phyloP scores from a whole-genome alignment of 192 early-diverging fungal species.

The Umbelopsis sp. region DNA sequence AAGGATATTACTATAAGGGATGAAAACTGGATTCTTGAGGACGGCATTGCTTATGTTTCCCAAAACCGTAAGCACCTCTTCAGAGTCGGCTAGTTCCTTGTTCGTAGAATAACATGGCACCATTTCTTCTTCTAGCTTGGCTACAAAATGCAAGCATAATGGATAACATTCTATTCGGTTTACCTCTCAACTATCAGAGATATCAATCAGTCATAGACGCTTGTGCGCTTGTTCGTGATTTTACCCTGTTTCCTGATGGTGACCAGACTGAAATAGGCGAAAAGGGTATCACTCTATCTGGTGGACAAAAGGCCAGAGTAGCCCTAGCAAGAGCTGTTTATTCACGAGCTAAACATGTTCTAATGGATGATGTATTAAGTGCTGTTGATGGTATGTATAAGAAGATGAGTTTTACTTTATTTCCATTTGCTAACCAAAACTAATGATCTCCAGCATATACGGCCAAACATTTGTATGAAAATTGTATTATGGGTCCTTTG shows the following conservation, averaged over 20 bases:
- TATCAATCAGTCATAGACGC: slow-evolving; percentile 44
- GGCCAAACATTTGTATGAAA: slow-evolving; percentile 75
- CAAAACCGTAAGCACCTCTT: slow-evolving; percentile 44
- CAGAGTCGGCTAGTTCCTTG: not conserved
- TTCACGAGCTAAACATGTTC: slow-evolving; percentile 50
- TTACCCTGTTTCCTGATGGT: slow-evolving; percentile 78
- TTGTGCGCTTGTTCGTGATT: slow-evolving; percentile 81
- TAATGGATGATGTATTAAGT: slow-evolving; percentile 52
- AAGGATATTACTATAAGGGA: slow-evolving; percentile 4
- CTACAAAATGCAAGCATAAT: slow-evolving; percentile 75
- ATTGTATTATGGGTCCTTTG: slow-evolving; percentile 64
- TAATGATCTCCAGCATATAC: slow-evolving; percentile 88
- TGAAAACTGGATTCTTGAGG: slow-evolving; percentile 35
- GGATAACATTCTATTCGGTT: slow-evolving; percentile 69
- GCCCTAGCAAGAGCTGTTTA: slow-evolving; percentile 78
- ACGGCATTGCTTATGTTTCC: slow-evolving; percentile 79
- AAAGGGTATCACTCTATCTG: slow-evolving; percentile 70
- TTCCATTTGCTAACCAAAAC: slow-evolving; percentile 71
- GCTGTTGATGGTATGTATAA: not conserved
- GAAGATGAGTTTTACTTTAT: slow-evolving; percentile 33
- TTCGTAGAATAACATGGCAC: not conserved
- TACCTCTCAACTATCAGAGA: slow-evolving; percentile 21
- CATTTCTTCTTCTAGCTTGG: slow-evolving; percentile 46
- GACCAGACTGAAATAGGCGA: slow-evolving; percentile 89
- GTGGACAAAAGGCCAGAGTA: slow-evolving; percentile 80